Evolutionary conservation across 75 land plant genomes (phyloP), one percentile per base, ranked within the genome.

Genomic region (Larix kaempferi): DNA sequence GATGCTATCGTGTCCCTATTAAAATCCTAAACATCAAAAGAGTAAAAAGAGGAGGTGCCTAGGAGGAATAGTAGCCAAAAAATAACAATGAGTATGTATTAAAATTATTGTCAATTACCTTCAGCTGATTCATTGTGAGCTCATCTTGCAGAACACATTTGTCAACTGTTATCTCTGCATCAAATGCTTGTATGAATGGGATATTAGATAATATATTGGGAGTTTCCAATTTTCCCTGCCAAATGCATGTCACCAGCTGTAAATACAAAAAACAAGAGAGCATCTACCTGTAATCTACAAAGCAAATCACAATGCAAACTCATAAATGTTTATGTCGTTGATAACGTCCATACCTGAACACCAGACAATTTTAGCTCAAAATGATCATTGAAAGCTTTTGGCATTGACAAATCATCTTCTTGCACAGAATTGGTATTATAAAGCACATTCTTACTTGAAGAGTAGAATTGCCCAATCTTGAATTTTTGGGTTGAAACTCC

Each of bases 81-180:
- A 49, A 8, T 44, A 6, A 49, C 10, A 49, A 49, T 8, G 52
- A 49, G 52, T 49, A 49, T 49, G 52, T 49, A 49, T 49, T 8
- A 49, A 49, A 49, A 29, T 33, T 19, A 65, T 33, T 15, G 17
- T 33, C 39, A 37, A 75, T 60, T 82, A 88, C 93, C 88, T 84
- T 87, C 60, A 91, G 59, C 59, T 79, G 87, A 27, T 84, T 84
- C 56, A 89, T 52, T 3, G 44, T 17, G 13, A 78, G 78, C 82
- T 91, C 93, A 82, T 91, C 88, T 17, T 75, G 81, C 41, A 91
- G 75, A 6, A 89, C 52, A 61, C 91, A 89, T 5, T 60, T 57
- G 16, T 78, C 76, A 33, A 83, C 13, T 0, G 58, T 74, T 59
- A 81, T 12, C 57, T 64, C 74, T 37, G 82, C 64, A 81, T 79